A percentile compares a stretch with the other conserved stretches of the same genome.
phyloP scores from a whole-genome alignment of 306 rosid genomes.

The Fagus crenata region DNA sequence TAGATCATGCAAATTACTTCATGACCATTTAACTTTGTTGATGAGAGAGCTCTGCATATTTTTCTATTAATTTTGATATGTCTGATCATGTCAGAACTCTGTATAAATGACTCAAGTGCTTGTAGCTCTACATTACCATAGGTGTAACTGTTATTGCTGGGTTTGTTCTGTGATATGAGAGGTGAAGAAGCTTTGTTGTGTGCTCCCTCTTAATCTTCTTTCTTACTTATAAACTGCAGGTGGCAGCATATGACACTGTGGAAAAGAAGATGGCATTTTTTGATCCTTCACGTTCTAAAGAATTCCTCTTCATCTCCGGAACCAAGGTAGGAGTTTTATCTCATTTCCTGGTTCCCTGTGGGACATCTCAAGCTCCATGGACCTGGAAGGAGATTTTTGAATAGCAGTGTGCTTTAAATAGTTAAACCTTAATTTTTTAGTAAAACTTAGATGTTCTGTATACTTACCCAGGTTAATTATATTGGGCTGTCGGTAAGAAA shows the following conservation, averaged over 20 bases:
- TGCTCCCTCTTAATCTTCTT: neutral
- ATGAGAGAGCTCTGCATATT: neutral
- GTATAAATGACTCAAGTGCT: neutral
- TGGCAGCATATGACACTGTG: constrained; percentile 86
- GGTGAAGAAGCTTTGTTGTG: neutral
- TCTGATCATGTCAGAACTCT: neutral
- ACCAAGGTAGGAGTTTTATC: constrained; percentile 65
- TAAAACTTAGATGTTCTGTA: neutral
- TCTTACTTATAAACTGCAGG: constrained; percentile 50
- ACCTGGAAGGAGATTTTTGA: constrained; percentile 7
- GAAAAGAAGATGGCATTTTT: constrained; percentile 92
- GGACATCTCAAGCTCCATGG: constrained; percentile 5
- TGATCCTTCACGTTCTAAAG: constrained; percentile 77
- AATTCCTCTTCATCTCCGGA: constrained; percentile 95
- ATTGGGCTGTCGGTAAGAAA: constrained; percentile 2
- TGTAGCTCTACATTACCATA: neutral
- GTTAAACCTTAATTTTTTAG: neutral
- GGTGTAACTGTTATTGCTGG: neutral
- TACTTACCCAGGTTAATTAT: neutral
- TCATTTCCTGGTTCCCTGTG: constrained; percentile 5
- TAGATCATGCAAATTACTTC: neutral
- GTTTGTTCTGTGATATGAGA: constrained; percentile 1
- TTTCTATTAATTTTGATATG: neutral
- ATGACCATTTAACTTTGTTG: neutral
- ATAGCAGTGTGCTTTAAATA: neutral